Evolutionary conservation across 345 rosid genomes (phyloP).

Genomic region (Hevea brasiliensis): DNA sequence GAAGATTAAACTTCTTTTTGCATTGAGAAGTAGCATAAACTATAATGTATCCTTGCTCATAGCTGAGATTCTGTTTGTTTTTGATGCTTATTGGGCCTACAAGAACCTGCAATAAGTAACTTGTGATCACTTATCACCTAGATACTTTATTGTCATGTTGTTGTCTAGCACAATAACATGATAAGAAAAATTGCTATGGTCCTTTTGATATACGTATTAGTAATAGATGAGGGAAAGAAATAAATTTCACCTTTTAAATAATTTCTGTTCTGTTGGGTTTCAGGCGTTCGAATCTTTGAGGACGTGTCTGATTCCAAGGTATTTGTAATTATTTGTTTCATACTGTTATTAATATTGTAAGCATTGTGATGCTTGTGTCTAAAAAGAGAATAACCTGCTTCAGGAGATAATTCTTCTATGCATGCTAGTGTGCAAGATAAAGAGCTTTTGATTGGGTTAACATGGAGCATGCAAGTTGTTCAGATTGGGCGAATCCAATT

Average conservation of each 20-base stretch:
- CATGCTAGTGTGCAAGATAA: too few species aligned
- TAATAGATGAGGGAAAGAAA: background rate
- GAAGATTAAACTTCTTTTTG: background rate
- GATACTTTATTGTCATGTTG: background rate
- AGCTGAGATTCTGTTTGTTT: background rate
- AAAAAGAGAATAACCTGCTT: too few species aligned
- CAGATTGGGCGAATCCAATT: too few species aligned
- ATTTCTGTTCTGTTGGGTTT: slow-evolving; percentile 31
- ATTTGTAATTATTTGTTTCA: slow-evolving; percentile 14
- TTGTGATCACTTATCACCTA: background rate
- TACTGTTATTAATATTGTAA: background rate
- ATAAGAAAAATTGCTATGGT: background rate
- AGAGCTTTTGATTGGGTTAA: too few species aligned
- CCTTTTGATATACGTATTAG: background rate
- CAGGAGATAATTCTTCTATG: too few species aligned
- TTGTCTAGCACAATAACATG: background rate
- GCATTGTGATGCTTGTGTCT: too few species aligned
- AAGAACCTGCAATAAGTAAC: background rate
- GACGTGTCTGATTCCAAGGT: slow-evolving; percentile 84
- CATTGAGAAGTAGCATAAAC: background rate
- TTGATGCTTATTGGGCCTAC: background rate
- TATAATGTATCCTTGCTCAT: background rate
- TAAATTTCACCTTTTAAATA: slow-evolving; percentile 1
- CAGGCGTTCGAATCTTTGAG: slow-evolving; percentile 96
- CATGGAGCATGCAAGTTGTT: too few species aligned